Percentiles rank a stretch among this genome's conserved stretches.
Evolutionary conservation across 495 filamentous ascomycete genomes (phyloP).

Genomic region (Podospora comata): DNA sequence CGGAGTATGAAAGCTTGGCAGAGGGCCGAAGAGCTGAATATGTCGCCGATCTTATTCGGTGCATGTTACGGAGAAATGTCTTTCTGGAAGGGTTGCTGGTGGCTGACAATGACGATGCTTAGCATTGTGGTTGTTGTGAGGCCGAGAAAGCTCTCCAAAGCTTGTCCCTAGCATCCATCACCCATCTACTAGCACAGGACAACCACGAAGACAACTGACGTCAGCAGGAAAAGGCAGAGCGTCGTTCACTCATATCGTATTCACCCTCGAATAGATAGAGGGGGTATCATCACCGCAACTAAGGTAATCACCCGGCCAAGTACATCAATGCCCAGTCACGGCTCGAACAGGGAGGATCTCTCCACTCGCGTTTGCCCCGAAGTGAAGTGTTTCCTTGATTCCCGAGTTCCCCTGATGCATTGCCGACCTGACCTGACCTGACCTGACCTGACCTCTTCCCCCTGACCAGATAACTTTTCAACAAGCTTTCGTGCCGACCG

Average conservation of each 20-base stretch:
- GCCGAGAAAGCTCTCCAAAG: slow-evolving; percentile 1
- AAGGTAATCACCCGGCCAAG: neutral
- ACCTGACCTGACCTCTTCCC: neutral
- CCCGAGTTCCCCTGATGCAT: slow-evolving; percentile 20
- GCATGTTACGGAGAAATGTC: slow-evolving; percentile 17
- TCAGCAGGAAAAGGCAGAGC: neutral
- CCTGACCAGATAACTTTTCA: slow-evolving; percentile 11
- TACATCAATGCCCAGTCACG: slow-evolving; percentile 10
- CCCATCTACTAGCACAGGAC: neutral
- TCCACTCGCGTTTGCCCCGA: slow-evolving; percentile 7
- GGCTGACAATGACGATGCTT: neutral
- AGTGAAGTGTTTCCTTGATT: slow-evolving; percentile 18
- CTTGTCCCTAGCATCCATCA: neutral
- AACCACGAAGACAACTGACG: neutral
- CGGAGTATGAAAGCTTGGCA: slow-evolving; percentile 22
- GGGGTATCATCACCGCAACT: neutral
- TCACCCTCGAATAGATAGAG: neutral
- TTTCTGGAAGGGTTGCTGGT: neutral
- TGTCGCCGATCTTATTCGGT: slow-evolving; percentile 17
- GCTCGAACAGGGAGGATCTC: slow-evolving; percentile 3
- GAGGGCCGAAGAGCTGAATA: slow-evolving; percentile 13
- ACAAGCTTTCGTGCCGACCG: slow-evolving; percentile 22
- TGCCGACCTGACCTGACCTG: slow-evolving; percentile 10
- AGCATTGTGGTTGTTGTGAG: neutral
- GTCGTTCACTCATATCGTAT: neutral